Evolutionary conservation across 495 filamentous ascomycete genomes (phyloP).

Genomic region (Penicillium riverlandense): DNA sequence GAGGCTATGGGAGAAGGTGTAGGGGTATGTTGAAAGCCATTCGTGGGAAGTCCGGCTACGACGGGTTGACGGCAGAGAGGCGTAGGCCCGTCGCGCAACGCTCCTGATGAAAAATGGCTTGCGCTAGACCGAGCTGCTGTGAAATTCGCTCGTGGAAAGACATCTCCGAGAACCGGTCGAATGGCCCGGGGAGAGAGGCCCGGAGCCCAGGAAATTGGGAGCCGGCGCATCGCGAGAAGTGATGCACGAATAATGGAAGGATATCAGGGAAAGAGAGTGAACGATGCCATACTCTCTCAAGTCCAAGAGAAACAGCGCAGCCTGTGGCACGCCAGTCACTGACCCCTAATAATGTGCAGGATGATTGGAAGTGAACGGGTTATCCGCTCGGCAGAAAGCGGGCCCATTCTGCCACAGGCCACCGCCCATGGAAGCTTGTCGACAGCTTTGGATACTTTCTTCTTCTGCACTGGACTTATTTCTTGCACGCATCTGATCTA

Average conservation of each 20-base stretch:
- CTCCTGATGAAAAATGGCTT: background rate
- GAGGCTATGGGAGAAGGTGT: constrained; percentile 12
- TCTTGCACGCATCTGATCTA: too few relatives aligned
- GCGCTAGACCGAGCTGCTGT: too few relatives aligned
- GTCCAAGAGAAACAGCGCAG: constrained; percentile 3
- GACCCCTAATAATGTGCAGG: constrained; percentile 9
- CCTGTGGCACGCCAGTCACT: constrained; percentile 6
- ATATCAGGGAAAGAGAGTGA: constrained; percentile 17
- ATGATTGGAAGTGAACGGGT: constrained; percentile 12
- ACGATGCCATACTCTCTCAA: constrained; percentile 28
- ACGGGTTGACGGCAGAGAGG: constrained; percentile 6
- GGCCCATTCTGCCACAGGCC: constrained; percentile 22
- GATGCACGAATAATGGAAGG: constrained; percentile 8
- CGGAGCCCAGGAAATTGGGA: constrained; percentile 29
- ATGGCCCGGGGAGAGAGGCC: constrained; percentile 11
- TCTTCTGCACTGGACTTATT: background rate
- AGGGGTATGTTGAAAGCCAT: constrained; percentile 5
- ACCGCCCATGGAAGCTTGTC: constrained; percentile 34
- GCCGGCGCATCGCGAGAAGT: constrained; percentile 31
- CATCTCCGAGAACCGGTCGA: constrained; percentile 6
- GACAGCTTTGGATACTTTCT: constrained; percentile 28
- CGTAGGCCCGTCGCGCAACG: constrained; percentile 12
- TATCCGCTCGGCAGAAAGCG: constrained; percentile 9
- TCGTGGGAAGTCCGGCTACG: constrained; percentile 10
- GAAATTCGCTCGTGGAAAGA: constrained; percentile 8